Conservation (phyloP, 1,284 basidiomycete genomes). For the Microbotryum scabiosae region DNA sequence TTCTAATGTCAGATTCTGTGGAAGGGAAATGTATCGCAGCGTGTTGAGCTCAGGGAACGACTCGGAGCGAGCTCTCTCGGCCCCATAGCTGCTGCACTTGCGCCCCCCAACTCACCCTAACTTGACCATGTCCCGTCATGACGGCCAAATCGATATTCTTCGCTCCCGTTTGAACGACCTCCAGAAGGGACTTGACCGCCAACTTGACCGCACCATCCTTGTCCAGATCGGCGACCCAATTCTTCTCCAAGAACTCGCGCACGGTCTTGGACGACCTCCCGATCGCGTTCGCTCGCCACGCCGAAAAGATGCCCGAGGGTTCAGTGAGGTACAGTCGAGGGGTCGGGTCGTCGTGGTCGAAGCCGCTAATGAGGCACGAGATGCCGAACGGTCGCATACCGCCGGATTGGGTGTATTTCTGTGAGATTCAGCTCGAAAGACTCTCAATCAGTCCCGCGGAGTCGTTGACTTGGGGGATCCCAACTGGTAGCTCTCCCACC, state of each 20-base stretch:
- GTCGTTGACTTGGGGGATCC: no score
- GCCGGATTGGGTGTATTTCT: constrained; percentile 87
- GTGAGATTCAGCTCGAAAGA: no score
- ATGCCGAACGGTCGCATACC: constrained; percentile 98
- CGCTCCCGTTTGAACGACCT: constrained; percentile 97
- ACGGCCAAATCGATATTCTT: constrained; percentile 98
- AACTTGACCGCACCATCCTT: constrained; percentile 89
- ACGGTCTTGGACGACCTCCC: constrained; percentile 97
- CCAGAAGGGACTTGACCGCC: constrained; percentile 88
- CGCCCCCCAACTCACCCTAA: constrained; percentile 55
- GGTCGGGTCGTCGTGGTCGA: constrained; percentile 81
- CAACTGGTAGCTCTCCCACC: no score
- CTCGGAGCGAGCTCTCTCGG: not conserved
- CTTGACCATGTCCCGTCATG: constrained; percentile 85
- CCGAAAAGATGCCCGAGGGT: constrained; percentile 93
- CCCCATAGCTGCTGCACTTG: not conserved
- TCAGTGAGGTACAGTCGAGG: constrained; percentile 95
- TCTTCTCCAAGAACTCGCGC: constrained; percentile 97
- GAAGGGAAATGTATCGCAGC: not conserved
- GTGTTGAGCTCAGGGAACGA: not conserved
- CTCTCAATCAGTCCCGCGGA: no score
- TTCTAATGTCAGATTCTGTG: constrained; percentile 67
- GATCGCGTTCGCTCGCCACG: constrained; percentile 97
- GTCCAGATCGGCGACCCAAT: constrained; percentile 82
- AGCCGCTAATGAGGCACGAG: constrained; percentile 92